Conservation (phyloP, 2,329 filamentous ascomycete species). For the Aspergillus melleus region DNA sequence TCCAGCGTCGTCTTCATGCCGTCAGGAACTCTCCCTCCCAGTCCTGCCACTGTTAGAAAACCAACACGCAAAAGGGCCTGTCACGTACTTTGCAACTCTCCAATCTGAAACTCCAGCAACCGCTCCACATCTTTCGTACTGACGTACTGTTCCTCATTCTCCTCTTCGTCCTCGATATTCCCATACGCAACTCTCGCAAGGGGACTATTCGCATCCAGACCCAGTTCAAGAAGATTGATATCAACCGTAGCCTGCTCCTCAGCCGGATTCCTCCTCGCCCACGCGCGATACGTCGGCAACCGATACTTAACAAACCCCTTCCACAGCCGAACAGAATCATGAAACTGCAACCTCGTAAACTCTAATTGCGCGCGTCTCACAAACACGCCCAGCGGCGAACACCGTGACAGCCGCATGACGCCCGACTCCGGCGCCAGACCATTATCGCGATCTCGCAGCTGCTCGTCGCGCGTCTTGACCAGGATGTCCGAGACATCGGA, state of each 20-base stretch:
- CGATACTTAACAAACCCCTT: slow-evolving; percentile 78
- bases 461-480: slow-evolving; percentile 62
- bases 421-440: slow-evolving; percentile 51
- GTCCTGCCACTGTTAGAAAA: slow-evolving; percentile 50
- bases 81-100: slow-evolving; percentile 73
- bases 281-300: slow-evolving; percentile 66
- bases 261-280: slow-evolving; percentile 55
- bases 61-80: slow-evolving; percentile 20
- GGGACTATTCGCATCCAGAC: slow-evolving; percentile 52
- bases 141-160: slow-evolving; percentile 49
- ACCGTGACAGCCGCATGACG: slow-evolving; percentile 65
- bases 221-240: slow-evolving; percentile 61
- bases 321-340: slow-evolving; percentile 78
- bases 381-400: slow-evolving; percentile 79
- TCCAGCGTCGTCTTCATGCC: slow-evolving; percentile 72
- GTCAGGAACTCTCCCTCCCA: slow-evolving; percentile 74
- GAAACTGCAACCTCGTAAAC: slow-evolving; percentile 76
- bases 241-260: slow-evolving; percentile 56
- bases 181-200: slow-evolving; percentile 55
- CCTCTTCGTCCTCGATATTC: slow-evolving; percentile 43
- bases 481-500: slow-evolving; percentile 59
- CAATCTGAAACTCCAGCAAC: slow-evolving; percentile 83
- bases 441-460: slow-evolving; percentile 56
- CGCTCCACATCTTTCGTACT: slow-evolving; percentile 79
- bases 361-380: slow-evolving; percentile 75